Base-by-base conservation (phyloP, 2,329 filamentous ascomycete species). In the Chaetomium sp. region DNA sequence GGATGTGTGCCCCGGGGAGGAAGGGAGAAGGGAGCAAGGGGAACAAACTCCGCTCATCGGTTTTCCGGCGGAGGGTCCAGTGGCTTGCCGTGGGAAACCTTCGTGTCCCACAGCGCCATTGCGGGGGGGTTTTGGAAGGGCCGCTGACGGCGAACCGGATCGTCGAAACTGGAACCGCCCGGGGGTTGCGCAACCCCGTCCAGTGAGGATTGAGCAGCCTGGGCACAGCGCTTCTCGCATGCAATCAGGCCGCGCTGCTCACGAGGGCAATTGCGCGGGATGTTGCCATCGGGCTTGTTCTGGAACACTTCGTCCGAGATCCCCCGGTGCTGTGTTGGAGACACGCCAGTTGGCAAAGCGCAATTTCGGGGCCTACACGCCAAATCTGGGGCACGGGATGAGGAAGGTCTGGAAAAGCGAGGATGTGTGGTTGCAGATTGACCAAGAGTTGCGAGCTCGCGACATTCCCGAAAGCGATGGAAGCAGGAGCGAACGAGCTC, bases 51-150 rank as follows among this genome's bases (percentile, higher is more conserved):
- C 51, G 42, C 50, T 34, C 42, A 40, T n/a, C 34, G 19, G 32
- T 19, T 34, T 14, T 27, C 12, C 2, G 19, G 19, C 19, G 19
- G 19, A 27, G 19, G 19, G 9, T 27, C 8, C 8, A 19, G 12
- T 27, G 42, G 34, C 10, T 27, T 12, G 6, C 14, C 45, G 42
- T 44, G 49, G 40, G 14, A 53, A 33, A 33, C 11, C 34, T n/a
- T 41, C 14, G 49, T 53, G 45, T 57, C 27, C 43, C 55, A 56
- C 54, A 12, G 36, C 8, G 36, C 36, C 36, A 38, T 38, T 12
- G 32, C 33, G 46, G 42, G 43, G 49, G 40, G 32, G 19, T 2
- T 27, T 27, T 35, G 6, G 19, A 34, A 33, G 47, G 33, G 14
- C 45, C 45, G 38, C n/a, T 27, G 19, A 27, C 41, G 14, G 48